Conservation (phyloP, 257 asterid genomes). For the Petunia secreta region DNA sequence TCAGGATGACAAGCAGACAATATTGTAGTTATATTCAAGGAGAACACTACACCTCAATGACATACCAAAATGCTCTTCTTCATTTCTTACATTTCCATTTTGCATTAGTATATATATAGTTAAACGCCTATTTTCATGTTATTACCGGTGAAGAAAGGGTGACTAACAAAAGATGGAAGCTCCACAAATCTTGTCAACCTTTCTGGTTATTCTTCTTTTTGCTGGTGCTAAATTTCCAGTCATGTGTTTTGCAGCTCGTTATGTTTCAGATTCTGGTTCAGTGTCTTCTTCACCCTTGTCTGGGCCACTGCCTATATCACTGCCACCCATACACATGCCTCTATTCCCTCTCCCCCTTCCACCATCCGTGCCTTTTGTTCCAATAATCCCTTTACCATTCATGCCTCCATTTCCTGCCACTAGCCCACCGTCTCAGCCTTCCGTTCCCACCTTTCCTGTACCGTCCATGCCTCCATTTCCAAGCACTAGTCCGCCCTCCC, state of each 20-base stretch:
- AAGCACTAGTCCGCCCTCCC: background rate
- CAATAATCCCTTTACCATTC: background rate
- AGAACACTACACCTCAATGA: background rate
- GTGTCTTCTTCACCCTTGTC: background rate
- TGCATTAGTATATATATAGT: background rate
- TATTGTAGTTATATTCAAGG: background rate
- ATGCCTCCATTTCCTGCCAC: slow-evolving; percentile 52
- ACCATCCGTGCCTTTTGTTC: background rate
- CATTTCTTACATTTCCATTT: background rate
- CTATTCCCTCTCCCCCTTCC: background rate
- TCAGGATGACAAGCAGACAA: background rate
- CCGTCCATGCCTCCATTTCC: background rate
- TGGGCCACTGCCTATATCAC: background rate
- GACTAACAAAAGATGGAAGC: slow-evolving; percentile 31
- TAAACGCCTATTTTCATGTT: background rate
- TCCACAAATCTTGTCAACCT: slow-evolving; percentile 23
- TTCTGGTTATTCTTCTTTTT: slow-evolving; percentile 34
- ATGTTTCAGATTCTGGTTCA: background rate
- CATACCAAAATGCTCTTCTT: background rate
- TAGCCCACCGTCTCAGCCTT: slow-evolving; percentile 38
- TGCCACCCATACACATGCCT: background rate
- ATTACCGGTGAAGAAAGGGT: background rate
- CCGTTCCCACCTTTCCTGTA: background rate
- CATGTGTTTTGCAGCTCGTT: background rate
- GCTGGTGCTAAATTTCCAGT: slow-evolving; percentile 15